These are phyloP conservation scores for Mortierella hygrophila DNA, from an alignment of 192 early-diverging fungal species.

Conservation along the genomic window DNA sequence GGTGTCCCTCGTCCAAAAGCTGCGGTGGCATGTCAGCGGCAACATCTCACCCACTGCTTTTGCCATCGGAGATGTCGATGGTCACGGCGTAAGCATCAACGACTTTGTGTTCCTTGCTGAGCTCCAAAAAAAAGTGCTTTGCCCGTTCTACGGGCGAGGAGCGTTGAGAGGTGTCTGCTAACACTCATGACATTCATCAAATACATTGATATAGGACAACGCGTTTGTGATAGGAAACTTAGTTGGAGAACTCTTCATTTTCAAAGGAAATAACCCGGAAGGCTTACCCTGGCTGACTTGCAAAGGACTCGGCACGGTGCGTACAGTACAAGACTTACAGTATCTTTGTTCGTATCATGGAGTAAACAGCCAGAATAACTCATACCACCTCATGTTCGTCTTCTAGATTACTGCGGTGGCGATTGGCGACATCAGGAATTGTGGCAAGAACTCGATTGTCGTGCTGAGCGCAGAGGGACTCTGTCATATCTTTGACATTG, in stretches of 20 bases:
- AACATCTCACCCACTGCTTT: conserved; percentile 73
- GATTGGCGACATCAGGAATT: conserved; percentile 68
- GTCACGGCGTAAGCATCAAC: conserved; percentile 59
- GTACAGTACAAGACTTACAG: not conserved
- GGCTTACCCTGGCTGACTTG: conserved; percentile 61
- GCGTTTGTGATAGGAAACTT: conserved; percentile 74
- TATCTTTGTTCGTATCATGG: not conserved
- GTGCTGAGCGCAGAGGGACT: conserved; percentile 69
- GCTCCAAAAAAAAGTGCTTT: not conserved
- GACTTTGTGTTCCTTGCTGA: not conserved
- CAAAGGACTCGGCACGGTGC: conserved; percentile 67
- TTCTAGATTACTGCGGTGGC: conserved; percentile 70
- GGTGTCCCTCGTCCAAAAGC: conserved; percentile 67
- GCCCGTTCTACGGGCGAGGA: not conserved
- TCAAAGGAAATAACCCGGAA: conserved; percentile 62
- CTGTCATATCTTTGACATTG: conserved; percentile 68
- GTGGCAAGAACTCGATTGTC: conserved; percentile 69
- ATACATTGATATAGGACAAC: conserved; percentile 55
- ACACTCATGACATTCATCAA: not conserved
- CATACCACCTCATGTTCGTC: not conserved
- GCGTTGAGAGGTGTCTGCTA: not conserved
- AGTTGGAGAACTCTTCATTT: conserved; percentile 67
- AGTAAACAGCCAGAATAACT: not conserved
- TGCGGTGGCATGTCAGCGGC: conserved; percentile 66
- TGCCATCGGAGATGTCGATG: conserved; percentile 69